phyloP scores from a whole-genome alignment of 2,329 filamentous ascomycete genomes.

The Trichoderma breve region DNA sequence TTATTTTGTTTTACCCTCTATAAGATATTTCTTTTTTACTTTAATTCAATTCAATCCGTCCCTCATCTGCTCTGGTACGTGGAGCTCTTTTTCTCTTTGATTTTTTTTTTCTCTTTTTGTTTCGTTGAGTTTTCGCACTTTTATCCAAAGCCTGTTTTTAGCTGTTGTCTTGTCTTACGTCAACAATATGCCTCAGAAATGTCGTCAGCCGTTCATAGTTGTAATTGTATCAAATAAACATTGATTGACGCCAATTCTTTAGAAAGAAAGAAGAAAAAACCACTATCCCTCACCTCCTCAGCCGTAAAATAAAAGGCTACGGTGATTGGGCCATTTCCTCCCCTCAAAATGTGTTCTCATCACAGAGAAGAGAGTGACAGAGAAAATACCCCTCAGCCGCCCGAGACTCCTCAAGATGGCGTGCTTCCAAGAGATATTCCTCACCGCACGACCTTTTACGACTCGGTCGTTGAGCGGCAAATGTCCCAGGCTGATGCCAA shows the following conservation, averaged over 20 bases:
- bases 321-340: not conserved
- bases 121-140: not conserved
- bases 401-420: not conserved
- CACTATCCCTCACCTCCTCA: not conserved
- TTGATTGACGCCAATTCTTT: not conserved
- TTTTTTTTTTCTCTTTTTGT: not conserved
- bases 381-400: not conserved
- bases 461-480: slow-evolving; percentile 14
- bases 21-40: not conserved
- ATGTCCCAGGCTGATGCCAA: slow-evolving; percentile 12
- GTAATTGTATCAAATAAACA: not conserved
- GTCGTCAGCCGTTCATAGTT: not conserved
- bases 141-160: not conserved
- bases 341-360: slow-evolving; percentile 1
- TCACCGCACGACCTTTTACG: slow-evolving; percentile 10
- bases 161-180: not conserved
- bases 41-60: not conserved
- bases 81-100: not conserved
- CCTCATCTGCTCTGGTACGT: not conserved
- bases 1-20: not conserved
- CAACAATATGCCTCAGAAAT: not conserved
- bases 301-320: not conserved
- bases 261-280: not conserved
- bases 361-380: not conserved
- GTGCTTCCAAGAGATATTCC: slow-evolving; percentile 15